Evolutionary conservation across 768 basidiomycete species (phyloP).

Genomic region (Amanita molliuscula): DNA sequence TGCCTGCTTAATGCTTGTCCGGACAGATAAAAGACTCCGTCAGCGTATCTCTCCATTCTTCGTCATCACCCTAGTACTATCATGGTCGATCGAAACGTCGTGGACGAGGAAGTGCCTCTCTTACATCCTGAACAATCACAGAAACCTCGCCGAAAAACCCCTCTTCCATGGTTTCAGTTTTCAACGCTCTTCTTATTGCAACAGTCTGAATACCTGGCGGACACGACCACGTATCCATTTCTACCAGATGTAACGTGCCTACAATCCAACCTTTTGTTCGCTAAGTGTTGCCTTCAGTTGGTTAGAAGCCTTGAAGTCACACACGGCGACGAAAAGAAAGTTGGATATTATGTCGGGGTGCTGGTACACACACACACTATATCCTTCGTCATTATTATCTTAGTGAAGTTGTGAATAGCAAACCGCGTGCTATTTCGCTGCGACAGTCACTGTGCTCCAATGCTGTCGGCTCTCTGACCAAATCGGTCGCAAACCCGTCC

Average conservation of each 20-base stretch:
- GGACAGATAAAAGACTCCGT: too few relatives aligned
- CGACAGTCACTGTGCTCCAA: constrained; percentile 60
- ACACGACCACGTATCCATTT: constrained; percentile 69
- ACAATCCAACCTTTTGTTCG: background rate
- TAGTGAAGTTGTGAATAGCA: constrained; percentile 30
- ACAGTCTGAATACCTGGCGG: constrained; percentile 67
- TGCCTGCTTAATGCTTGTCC: too few relatives aligned
- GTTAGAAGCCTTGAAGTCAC: constrained; percentile 60
- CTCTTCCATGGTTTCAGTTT: constrained; percentile 18
- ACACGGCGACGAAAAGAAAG: constrained; percentile 41
- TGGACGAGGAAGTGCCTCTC: background rate
- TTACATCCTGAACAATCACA: constrained; percentile 24
- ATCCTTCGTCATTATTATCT: too few relatives aligned
- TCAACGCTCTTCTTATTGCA: constrained; percentile 61
- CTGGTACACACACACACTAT: constrained; percentile 38
- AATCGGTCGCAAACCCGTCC: constrained; percentile 70
- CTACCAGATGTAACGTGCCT: constrained; percentile 48
- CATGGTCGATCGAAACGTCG: background rate
- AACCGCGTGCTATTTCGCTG: constrained; percentile 69
- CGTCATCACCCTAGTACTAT: background rate
- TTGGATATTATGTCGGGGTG: constrained; percentile 35
- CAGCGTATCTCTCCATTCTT: background rate
- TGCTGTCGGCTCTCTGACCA: constrained; percentile 68
- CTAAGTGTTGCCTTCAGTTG: constrained; percentile 27
- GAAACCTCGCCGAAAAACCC: constrained; percentile 22